Evolutionary conservation across 225 moss, liverwort and hornwort species (phyloP), one percentile per base, ranked within the genome.

Genomic region (Bryum argenteum): DNA sequence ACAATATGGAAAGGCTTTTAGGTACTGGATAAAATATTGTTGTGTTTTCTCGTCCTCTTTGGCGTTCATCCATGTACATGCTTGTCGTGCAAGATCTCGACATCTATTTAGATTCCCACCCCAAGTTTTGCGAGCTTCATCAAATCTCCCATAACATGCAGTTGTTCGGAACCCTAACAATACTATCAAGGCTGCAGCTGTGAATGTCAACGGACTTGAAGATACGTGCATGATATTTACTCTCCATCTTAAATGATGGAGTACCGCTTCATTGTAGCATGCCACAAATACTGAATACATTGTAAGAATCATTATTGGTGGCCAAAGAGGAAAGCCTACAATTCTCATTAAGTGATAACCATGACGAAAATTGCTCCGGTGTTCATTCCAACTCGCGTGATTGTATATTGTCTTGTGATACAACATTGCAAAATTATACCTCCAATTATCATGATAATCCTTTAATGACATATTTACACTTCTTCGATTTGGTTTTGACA

Each of bases 1-100:
- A 72, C 76, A 89, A 8, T 69, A 84, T 5, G 78, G 74, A 20
- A 77, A 78, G 11, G 79, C 66, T 82, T 62, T 86, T 1, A 78
- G 12, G 24, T 78, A 67, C 19, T 78, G 78, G 0, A 66, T 24
- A 52, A 78, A 78, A 10, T 60, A 66, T 0, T 15, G 50, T 0
- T 26, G 58, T 0, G 4, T 64, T 39, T 1, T 47, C 9, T 62
- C 38, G 5, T 77, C 77, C 16, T 63, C 73, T 8, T 60, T 20
- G 3, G 38, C 18, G 11, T 5, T 12, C 72, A 81, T 73, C 81
- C 77, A 77, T 4, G 73, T 67, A 1, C 72, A 67, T 0, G 67
- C 77, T 73, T 81, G 77, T 24, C 63, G 11, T 0, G 77, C 58
- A 2, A 77, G 58, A n/a, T 77, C 77, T 8, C 58, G 40, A 20